Conservation (phyloP, 148 eudicot genomes). For the Rhododendron williamsianum region DNA sequence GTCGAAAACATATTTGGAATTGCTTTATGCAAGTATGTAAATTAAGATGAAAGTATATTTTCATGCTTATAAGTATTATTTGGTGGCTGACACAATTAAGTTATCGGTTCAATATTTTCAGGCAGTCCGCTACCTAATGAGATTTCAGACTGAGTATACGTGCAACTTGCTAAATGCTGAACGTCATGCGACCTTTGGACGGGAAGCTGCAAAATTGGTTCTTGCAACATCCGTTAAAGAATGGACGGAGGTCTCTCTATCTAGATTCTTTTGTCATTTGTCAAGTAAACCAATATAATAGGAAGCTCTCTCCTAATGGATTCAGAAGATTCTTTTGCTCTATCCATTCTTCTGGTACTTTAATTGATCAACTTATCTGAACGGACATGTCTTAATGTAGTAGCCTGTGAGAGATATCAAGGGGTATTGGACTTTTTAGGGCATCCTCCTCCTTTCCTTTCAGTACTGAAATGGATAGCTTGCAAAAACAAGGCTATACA, state of each 20-base stretch:
- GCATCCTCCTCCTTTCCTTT: neutral
- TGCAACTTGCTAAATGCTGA: constrained; percentile 78
- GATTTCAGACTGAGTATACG: constrained; percentile 73
- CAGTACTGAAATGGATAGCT: neutral
- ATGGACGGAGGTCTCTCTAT: constrained; percentile 34
- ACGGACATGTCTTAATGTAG: neutral
- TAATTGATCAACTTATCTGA: neutral
- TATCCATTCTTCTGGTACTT: neutral
- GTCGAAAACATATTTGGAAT: neutral
- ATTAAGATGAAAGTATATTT: neutral
- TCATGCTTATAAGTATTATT: neutral
- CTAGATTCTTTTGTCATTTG: neutral
- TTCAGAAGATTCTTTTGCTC: neutral
- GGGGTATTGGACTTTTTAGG: neutral
- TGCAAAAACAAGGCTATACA: neutral
- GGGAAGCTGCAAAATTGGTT: constrained; percentile 82
- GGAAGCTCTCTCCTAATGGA: too few relatives aligned
- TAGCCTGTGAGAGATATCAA: neutral
- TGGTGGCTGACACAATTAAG: neutral
- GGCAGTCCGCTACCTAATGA: constrained; percentile 90
- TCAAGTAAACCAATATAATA: neutral
- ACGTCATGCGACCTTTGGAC: constrained; percentile 76
- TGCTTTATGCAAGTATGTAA: neutral
- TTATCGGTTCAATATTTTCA: constrained; percentile 22
- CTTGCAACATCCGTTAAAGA: constrained; percentile 31